Evolutionary conservation across 2,329 filamentous ascomycete genomes (phyloP).

Genomic region (Paecilomyces fulvus): DNA sequence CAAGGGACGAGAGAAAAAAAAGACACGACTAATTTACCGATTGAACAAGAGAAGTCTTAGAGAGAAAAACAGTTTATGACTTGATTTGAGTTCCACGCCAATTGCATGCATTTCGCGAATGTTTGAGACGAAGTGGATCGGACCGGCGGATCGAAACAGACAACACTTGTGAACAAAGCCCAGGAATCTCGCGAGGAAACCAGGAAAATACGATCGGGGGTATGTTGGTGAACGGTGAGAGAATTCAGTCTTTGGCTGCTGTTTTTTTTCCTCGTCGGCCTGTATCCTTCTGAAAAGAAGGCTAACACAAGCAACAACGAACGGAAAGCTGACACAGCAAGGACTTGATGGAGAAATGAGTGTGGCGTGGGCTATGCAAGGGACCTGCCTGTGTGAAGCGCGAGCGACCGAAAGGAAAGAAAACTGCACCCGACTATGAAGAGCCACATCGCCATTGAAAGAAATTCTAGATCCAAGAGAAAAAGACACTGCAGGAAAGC

Average conservation of each 20-base stretch:
- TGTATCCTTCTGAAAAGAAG: background rate
- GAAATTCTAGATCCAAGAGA: background rate
- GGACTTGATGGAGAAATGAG: background rate
- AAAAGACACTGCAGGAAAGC: background rate
- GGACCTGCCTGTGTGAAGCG: constrained; percentile 2
- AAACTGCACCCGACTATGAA: background rate
- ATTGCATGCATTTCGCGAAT: background rate
- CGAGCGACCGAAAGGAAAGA: background rate
- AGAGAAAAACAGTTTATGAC: background rate
- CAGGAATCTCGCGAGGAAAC: background rate
- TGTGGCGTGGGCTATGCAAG: constrained; percentile 1
- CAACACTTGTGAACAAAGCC: background rate
- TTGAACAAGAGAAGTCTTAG: constrained; percentile 8
- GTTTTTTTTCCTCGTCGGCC: background rate
- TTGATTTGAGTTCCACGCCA: background rate
- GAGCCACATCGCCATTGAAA: background rate
- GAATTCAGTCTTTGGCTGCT: background rate
- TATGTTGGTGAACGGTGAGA: constrained; percentile 1
- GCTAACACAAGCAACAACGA: background rate
- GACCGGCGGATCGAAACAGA: constrained; percentile 15
- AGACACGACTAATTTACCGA: constrained; percentile 4
- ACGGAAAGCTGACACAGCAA: background rate
- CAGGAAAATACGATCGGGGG: background rate
- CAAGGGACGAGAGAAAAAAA: constrained; percentile 7
- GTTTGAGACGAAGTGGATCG: constrained; percentile 7